These are phyloP conservation scores for Pleoardoris graminearum DNA, from an alignment of 2,329 filamentous ascomycete genomes.

Conservation along the genomic window DNA sequence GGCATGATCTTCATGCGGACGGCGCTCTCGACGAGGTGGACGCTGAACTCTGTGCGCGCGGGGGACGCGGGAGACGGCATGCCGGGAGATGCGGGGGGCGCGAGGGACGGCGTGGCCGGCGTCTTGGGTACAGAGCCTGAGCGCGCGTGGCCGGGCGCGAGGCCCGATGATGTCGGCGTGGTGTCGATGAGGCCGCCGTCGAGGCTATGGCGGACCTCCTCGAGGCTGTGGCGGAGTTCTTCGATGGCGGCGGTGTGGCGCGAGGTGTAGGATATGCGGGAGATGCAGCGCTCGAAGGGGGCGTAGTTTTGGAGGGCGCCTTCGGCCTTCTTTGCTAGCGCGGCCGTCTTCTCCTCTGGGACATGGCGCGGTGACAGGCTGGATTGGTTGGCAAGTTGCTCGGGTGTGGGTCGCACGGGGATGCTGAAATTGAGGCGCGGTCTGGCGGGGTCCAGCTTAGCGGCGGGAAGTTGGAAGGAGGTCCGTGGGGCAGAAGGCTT, in stretches of 20 bases:
- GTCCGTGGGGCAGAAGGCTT: not conserved
- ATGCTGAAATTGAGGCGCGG: conserved; percentile 2
- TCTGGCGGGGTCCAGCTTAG: not conserved
- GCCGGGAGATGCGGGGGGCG: not conserved
- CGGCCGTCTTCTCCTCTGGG: not conserved
- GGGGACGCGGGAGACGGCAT: conserved; percentile 3
- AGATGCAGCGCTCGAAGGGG: conserved; percentile 9
- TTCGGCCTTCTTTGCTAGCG: not conserved
- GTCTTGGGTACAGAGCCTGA: not conserved
- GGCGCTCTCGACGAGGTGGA: conserved; percentile 9
- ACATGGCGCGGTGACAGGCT: conserved; percentile 1
- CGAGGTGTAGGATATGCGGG: conserved; percentile 10
- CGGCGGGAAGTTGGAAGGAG: conserved; percentile 1
- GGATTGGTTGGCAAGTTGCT: conserved; percentile 1
- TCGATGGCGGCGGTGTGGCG: not conserved
- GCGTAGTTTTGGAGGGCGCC: not conserved
- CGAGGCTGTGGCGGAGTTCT: not conserved
- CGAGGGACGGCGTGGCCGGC: not conserved
- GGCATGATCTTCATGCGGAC: conserved; percentile 13
- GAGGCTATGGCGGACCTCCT: not conserved
- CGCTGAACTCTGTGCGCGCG: conserved; percentile 6
- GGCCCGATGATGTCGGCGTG: not conserved
- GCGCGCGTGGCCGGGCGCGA: not conserved
- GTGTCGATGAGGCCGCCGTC: conserved; percentile 1
- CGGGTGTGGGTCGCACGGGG: not conserved